Percentiles rank a stretch among this genome's conserved stretches.
Evolutionary conservation across 2,329 filamentous ascomycete species (phyloP).

Genomic region (Falciphora oryzae): DNA sequence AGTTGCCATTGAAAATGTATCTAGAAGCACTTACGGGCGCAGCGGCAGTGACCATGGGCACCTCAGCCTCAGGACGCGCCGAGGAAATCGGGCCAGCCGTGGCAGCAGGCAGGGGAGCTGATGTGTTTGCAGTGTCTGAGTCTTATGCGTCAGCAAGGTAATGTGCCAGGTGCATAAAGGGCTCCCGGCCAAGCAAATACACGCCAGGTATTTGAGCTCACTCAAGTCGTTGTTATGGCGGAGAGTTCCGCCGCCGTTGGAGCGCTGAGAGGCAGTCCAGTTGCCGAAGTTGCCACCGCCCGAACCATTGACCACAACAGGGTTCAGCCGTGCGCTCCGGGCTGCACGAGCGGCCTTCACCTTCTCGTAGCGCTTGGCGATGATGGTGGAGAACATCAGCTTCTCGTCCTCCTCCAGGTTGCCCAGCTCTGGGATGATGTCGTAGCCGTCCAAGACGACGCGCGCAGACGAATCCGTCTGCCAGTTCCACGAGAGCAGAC

Average conservation of each 20-base stretch:
- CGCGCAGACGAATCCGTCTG: conserved; percentile 9
- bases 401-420: background rate
- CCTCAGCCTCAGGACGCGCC: no score
- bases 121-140: background rate
- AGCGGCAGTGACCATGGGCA: background rate
- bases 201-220: background rate
- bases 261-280: background rate
- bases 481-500: conserved; percentile 27
- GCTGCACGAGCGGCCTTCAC: background rate
- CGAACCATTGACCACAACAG: background rate
- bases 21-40: background rate
- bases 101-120: background rate
- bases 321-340: background rate
- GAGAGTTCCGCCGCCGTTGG: background rate
- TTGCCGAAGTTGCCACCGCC: no score
- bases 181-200: no score
- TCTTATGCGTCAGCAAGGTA: background rate
- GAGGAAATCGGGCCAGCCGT: background rate
- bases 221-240: background rate
- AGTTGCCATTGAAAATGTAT: background rate
- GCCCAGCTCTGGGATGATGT: background rate
- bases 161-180: no score
- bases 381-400: background rate
- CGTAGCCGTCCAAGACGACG: background rate
- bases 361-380: background rate